Conservation (phyloP, 2,329 filamentous ascomycete species). For the Epicoccum sorghinum region DNA sequence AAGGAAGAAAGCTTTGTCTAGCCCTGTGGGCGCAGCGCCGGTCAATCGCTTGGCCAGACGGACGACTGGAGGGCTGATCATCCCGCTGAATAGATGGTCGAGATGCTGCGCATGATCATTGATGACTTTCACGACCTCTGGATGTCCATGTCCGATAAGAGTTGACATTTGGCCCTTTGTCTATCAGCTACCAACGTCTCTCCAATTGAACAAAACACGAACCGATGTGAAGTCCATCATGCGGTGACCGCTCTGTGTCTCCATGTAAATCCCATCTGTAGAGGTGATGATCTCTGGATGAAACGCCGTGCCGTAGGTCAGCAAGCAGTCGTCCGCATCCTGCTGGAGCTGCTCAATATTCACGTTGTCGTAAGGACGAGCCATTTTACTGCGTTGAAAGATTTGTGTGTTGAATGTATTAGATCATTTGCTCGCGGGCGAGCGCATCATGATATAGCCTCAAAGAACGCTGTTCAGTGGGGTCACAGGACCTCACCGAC, state of each 20-base stretch:
- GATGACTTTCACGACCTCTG: conserved; percentile 42
- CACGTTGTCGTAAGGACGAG: conserved; percentile 17
- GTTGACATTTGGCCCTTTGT: conserved; percentile 31
- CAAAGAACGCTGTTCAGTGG: too few species aligned
- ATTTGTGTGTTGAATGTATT: too few species aligned
- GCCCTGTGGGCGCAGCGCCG: conserved; percentile 28
- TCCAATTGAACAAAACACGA: background rate
- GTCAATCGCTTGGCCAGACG: conserved; percentile 39
- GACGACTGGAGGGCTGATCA: conserved; percentile 45
- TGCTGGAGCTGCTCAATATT: conserved; percentile 26
- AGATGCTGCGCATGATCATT: conserved; percentile 34
- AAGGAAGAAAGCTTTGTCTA: conserved; percentile 45
- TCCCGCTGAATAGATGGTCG: conserved; percentile 45
- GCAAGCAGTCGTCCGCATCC: conserved; percentile 28
- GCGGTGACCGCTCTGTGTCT: conserved; percentile 37
- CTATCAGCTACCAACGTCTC: background rate
- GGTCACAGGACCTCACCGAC: too few species aligned
- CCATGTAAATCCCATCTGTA: conserved; percentile 35
- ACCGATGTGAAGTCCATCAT: conserved; percentile 43
- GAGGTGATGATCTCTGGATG: conserved; percentile 40
- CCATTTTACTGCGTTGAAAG: background rate
- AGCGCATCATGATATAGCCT: too few species aligned
- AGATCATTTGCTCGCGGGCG: too few species aligned
- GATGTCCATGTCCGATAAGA: conserved; percentile 40
- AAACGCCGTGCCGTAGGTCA: conserved; percentile 34